A percentile compares a stretch with the other conserved stretches of the same genome.
Conservation (phyloP, 805 yeast species). For the Saturnispora mendoncae region DNA sequence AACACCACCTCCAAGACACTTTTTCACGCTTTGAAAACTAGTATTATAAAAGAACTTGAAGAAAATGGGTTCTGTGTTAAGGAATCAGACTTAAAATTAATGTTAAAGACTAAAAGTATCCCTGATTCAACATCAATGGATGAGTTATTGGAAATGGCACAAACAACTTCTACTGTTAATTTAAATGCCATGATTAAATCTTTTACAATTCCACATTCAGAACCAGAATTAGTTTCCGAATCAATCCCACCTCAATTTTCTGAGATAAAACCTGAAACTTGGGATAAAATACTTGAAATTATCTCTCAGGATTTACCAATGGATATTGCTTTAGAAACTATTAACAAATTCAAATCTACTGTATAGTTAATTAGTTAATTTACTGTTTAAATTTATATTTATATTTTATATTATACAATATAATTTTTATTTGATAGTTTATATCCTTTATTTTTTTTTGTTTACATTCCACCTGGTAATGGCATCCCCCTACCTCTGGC, state of each 20-base stretch:
- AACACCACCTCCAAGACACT: slow-evolving; percentile 19
- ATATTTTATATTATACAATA: background rate
- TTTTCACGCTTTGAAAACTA: slow-evolving; percentile 32
- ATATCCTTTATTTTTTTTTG: too few species aligned
- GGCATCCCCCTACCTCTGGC: slow-evolving; percentile 73
- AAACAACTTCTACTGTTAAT: slow-evolving; percentile 3
- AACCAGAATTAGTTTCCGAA: background rate
- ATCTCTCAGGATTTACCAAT: slow-evolving; percentile 8
- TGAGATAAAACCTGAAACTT: slow-evolving; percentile 4
- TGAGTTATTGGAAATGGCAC: slow-evolving; percentile 9
- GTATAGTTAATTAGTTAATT: background rate
- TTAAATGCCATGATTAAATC: slow-evolving; percentile 15
- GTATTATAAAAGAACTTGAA: slow-evolving; percentile 18
- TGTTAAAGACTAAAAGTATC: slow-evolving; percentile 43
- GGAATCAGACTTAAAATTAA: slow-evolving; percentile 34
- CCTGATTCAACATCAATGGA: slow-evolving; percentile 34
- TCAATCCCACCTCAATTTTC: background rate
- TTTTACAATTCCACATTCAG: slow-evolving; percentile 3
- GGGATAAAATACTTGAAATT: slow-evolving; percentile 11
- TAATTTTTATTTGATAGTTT: background rate
- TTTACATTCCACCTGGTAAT: slow-evolving; percentile 14
- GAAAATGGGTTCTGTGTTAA: slow-evolving; percentile 22
- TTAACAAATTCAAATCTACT: slow-evolving; percentile 6
- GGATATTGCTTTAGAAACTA: slow-evolving; percentile 1
- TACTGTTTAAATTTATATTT: background rate